Conservation (phyloP, 768 basidiomycete genomes). For the Suillus subluteus region DNA sequence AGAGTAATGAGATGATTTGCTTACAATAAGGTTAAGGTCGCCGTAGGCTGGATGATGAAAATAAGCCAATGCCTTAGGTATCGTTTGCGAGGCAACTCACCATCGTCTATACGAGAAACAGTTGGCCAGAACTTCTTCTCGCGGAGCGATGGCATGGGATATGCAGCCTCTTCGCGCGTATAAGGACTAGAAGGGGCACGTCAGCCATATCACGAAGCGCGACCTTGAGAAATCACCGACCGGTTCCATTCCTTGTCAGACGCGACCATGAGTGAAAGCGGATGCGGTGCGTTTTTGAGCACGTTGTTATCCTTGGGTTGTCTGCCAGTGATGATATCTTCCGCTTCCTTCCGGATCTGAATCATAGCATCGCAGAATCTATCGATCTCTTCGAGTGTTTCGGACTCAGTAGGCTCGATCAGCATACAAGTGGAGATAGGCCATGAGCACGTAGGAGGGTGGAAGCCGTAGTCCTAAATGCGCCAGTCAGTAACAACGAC, state of each 20-base stretch:
- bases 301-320: slow-evolving; percentile 92
- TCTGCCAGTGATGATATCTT: slow-evolving; percentile 83
- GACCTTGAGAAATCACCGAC: slow-evolving; percentile 42
- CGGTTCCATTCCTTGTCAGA: slow-evolving; percentile 86
- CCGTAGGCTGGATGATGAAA: slow-evolving; percentile 68
- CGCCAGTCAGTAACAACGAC: not conserved
- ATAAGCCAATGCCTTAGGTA: not conserved
- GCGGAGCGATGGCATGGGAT: slow-evolving; percentile 79
- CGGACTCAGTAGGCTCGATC: slow-evolving; percentile 97
- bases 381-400: slow-evolving; percentile 91
- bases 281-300: slow-evolving; percentile 93
- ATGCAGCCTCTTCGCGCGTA: slow-evolving; percentile 87
- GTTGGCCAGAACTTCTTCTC: slow-evolving; percentile 98
- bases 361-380: slow-evolving; percentile 99
- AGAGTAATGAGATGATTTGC: slow-evolving; percentile 33
- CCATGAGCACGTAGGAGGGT: slow-evolving; percentile 98
- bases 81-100: slow-evolving; percentile 45
- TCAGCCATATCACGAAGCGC: slow-evolving; percentile 12
- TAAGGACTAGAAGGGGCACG: slow-evolving; percentile 64
- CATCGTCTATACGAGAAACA: slow-evolving; percentile 90
- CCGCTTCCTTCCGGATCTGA: slow-evolving; percentile 88
- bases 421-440: slow-evolving; percentile 97
- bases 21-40: slow-evolving; percentile 86
- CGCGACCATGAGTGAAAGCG: slow-evolving; percentile 71
- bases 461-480: slow-evolving; percentile 84